Conservation (phyloP, 768 basidiomycete genomes). For the Mycena kentingensis region DNA sequence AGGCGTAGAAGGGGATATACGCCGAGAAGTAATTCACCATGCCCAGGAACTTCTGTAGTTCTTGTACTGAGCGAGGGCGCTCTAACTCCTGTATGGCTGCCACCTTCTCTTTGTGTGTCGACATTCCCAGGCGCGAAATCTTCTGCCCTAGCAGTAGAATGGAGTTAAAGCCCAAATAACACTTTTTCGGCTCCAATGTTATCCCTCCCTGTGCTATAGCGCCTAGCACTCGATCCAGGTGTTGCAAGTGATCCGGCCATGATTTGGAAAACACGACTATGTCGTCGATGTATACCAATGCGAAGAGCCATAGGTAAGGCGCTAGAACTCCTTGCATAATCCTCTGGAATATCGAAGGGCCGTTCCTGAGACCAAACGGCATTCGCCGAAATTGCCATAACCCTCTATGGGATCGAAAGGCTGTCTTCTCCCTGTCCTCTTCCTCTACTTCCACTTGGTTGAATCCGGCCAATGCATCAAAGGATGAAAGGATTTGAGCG, state of each 20-base stretch:
- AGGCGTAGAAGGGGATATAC: conserved; percentile 31
- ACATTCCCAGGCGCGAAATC: too few species aligned
- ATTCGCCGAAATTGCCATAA: conserved; percentile 30
- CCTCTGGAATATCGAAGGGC: conserved; percentile 1
- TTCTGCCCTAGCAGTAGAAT: too few species aligned
- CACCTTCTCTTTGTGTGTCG: too few species aligned
- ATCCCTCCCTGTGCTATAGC: conserved; percentile 22
- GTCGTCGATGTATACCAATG: conserved; percentile 29
- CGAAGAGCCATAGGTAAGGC: conserved; percentile 3
- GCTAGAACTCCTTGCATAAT: conserved; percentile 2
- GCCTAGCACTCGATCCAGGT: conserved; percentile 20
- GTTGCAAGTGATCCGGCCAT: conserved; percentile 24
- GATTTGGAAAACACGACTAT: conserved; percentile 21
- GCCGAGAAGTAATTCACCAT: conserved; percentile 30
- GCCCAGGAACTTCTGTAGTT: conserved; percentile 28
- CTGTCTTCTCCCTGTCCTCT: conserved; percentile 29
- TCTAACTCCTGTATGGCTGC: conserved; percentile 20
- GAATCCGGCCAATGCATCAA: conserved; percentile 35
- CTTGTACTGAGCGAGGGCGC: conserved; percentile 14
- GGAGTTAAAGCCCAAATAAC: conserved; percentile 25
- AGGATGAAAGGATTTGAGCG: conserved; percentile 26
- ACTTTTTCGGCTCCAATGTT: conserved; percentile 29
- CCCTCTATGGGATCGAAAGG: conserved; percentile 34
- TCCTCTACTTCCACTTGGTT: conserved; percentile 29
- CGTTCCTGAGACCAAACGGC: conserved; percentile 3